These are phyloP conservation scores for Aspergillus sp. DNA, from an alignment of 2,329 filamentous ascomycete genomes.

Conservation along the genomic window DNA sequence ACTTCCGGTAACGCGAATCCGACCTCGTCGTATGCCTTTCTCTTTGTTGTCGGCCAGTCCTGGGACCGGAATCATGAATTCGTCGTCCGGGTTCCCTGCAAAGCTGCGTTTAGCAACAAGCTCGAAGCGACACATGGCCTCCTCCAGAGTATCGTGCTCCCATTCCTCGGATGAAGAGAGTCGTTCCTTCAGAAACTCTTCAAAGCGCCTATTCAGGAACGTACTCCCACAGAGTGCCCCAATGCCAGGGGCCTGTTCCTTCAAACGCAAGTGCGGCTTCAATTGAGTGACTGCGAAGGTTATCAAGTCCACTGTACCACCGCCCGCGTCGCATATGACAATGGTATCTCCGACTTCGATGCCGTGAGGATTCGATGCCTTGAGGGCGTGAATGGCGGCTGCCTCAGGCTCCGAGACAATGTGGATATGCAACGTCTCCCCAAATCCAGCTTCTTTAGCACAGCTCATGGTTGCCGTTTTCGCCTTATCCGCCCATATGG, in stretches of 20 bases:
- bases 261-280: conserved; percentile 20
- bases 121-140: conserved; percentile 26
- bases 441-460: conserved; percentile 14
- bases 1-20: conserved; percentile 15
- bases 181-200: conserved; percentile 16
- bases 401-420: conserved; percentile 25
- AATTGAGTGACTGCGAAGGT: conserved; percentile 25
- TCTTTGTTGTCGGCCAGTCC: conserved; percentile 17
- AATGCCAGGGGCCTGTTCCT: conserved; percentile 22
- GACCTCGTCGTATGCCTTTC: conserved; percentile 18
- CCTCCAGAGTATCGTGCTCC: conserved; percentile 23
- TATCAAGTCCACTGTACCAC: conserved; percentile 30
- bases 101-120: conserved; percentile 22
- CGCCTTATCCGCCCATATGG: conserved; percentile 27
- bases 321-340: conserved; percentile 27
- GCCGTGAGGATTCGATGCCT: conserved; percentile 6
- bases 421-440: conserved; percentile 3
- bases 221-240: conserved; percentile 26
- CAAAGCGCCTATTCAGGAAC: conserved; percentile 28
- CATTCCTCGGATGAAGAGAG: conserved; percentile 17
- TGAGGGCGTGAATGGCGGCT: conserved; percentile 18
- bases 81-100: conserved; percentile 13
- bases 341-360: conserved; percentile 20
- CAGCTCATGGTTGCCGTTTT: conserved; percentile 14
- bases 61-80: conserved; percentile 22